Evolutionary conservation across 1,139 yeast species (phyloP).

Genomic region (Hyphopichia burtonii): DNA sequence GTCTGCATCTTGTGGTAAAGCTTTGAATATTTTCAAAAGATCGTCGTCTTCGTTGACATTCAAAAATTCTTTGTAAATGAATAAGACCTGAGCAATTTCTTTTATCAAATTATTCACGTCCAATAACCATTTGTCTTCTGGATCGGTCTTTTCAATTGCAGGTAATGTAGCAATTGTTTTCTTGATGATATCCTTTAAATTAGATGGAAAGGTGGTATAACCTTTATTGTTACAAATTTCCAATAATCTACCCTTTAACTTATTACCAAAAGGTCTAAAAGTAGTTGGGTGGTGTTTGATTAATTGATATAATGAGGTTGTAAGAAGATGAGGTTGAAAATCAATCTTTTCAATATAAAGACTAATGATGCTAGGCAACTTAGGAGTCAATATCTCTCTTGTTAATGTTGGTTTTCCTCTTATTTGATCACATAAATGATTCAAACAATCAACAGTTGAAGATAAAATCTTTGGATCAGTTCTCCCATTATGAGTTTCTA

Average conservation of each 20-base stretch:
- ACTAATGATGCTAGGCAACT: constrained; percentile 61
- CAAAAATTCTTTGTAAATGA: constrained; percentile 56
- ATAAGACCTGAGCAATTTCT: constrained; percentile 53
- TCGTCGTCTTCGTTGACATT: constrained; percentile 57
- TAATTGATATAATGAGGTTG: constrained; percentile 51
- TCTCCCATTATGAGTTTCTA: constrained; percentile 51
- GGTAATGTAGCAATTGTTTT: constrained; percentile 62
- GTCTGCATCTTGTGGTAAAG: constrained; percentile 27
- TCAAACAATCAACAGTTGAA: constrained; percentile 50
- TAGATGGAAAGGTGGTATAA: constrained; percentile 29
- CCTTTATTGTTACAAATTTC: constrained; percentile 27
- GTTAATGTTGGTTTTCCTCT: constrained; percentile 83
- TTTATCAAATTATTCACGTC: constrained; percentile 33
- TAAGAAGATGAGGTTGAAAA: constrained; percentile 36
- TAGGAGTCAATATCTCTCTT: constrained; percentile 82
- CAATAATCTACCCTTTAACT: constrained; percentile 50
- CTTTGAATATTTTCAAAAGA: constrained; percentile 29
- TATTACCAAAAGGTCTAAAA: constrained; percentile 73
- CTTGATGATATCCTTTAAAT: constrained; percentile 43
- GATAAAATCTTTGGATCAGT: constrained; percentile 42
- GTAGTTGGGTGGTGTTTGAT: constrained; percentile 70
- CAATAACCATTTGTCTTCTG: constrained; percentile 48
- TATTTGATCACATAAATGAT: constrained; percentile 51
- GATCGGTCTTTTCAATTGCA: constrained; percentile 50
- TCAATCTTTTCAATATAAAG: constrained; percentile 48